Evolutionary conservation across 495 filamentous ascomycete species (phyloP), one percentile per base, ranked within the genome.

Genomic region (Xylaria longipes): DNA sequence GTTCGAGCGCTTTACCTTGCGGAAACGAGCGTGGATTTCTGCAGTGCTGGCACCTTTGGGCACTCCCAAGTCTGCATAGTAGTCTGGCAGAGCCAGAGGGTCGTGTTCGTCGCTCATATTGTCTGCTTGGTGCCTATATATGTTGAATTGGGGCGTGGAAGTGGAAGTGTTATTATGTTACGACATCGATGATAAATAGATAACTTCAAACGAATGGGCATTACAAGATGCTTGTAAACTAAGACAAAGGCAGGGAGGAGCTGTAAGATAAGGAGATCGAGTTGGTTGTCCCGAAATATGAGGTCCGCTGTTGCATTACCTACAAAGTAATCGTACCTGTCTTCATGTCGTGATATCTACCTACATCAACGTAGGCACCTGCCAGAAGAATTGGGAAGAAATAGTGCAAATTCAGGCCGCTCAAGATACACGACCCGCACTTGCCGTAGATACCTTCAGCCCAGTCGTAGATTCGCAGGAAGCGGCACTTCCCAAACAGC

Each of bases 51-150:
- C 37, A 39, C 45, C 22, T 41, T 41, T 17, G 2, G 60, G 22
- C 12, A 63, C 60, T 43, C 60, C 60, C 22, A 63, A n/a, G 22
- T 45, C 60, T 4, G 37, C 39, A 29, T 63, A 63, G 60, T 63
- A 45, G 60, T 63, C 37, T 6, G 39, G 35, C 15, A n/a, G 22
- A 45, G n/a, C 31, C 37, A 31, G 33, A 5, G 31, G 15, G 20
- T 37, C 14, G 11, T n/a, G 29, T 7, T 39, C 17, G 2, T n/a
- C 7, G 20, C 57, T 25, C 33, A 61, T 45, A 27, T 43, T 43
- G 60, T 29, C 31, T 27, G 5, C 11, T 27, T 33, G 1, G 37
- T 22, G 17, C n/a, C 3, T 63, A 63, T 29, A 3, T 8, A 9
- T 63, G 60, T 45, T 27, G 9, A 45, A 5, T 27, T 11, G 12